phyloP scores from a whole-genome alignment of 768 basidiomycete species.

The Tulasnella sp. region DNA sequence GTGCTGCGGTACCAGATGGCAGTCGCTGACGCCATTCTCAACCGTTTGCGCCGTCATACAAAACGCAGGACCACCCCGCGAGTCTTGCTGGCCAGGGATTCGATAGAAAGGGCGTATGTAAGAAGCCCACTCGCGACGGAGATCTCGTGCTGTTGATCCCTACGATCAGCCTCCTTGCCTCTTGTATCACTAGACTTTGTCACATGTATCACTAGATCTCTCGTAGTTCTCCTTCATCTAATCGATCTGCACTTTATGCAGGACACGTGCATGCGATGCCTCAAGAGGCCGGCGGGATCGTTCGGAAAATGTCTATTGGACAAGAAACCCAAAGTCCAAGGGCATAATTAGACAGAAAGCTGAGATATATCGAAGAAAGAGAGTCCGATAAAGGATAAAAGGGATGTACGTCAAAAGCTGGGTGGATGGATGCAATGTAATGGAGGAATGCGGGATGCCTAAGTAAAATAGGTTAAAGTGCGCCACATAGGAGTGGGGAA shows the following conservation, averaged over 20 bases:
- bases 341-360: neutral
- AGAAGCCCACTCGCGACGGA: slow-evolving; percentile 15
- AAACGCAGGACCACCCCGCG: neutral
- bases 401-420: slow-evolving; percentile 11
- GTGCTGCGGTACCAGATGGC: slow-evolving; percentile 9
- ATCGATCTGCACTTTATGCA: neutral
- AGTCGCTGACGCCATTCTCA: slow-evolving; percentile 15
- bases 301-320: slow-evolving; percentile 17
- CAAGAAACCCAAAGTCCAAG: slow-evolving; percentile 4
- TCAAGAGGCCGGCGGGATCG: neutral
- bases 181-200: neutral
- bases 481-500: neutral
- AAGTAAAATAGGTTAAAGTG: neutral
- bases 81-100: neutral
- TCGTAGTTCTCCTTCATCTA: neutral
- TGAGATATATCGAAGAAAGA: slow-evolving; percentile 3
- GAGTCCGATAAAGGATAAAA: slow-evolving; percentile 8
- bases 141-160: neutral
- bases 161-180: neutral
- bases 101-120: slow-evolving; percentile 1
- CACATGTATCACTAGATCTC: neutral
- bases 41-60: neutral
- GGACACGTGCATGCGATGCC: neutral
- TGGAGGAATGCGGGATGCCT: neutral
- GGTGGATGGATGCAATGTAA: slow-evolving; percentile 15